Base-by-base conservation (phyloP, 2,329 filamentous ascomycete genomes). In the Fusarium sp. region DNA sequence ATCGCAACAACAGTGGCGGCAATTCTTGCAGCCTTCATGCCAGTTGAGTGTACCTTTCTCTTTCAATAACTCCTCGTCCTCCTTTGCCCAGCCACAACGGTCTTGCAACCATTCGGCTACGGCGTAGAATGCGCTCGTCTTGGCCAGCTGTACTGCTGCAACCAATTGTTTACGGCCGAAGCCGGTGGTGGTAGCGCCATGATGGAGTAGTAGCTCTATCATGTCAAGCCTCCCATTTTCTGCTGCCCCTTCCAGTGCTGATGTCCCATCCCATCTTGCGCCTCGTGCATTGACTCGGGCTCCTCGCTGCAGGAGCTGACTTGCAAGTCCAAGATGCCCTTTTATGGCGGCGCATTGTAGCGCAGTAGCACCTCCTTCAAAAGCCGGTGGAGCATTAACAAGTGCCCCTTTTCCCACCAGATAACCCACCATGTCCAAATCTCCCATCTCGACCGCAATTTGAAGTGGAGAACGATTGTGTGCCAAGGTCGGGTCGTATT, bases 161-260 rank as follows among this genome's bases (percentile, higher is more conserved):
- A 31, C 17, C 6, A 54, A 40, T 28, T 51, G 43, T 11, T 14
- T 7, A 6, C 24, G 39, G 7, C 44, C 57, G n/a, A 5, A 10
- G 7, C 39, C 39, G 2, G 24, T 17, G 3, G 17, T 39, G 6
- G 40, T 22, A 22, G 49, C 62, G 5, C 53, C 62, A 7, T 46
- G 10, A 17, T 31, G 17, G 1, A 65, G n/a, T 2, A 65, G n/a
- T 10, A 65, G 33, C 17, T 65, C 13, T 2, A 58, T 2, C 58
- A 55, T 65, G 9, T 58, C 58, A 9, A 65, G 39, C 15, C 57
- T 43, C 13, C 49, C 58, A 14, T 36, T 7, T 5, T 45, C 44
- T 21, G 58, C 49, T 17, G 62, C 62, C 10, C 28, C 44, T 42
- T 52, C 58, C 17, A 65, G 15, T 9, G 58, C 53, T 4, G 44